Conservation (phyloP, 2,329 filamentous ascomycete genomes). For the Waltergamsia citrina region DNA sequence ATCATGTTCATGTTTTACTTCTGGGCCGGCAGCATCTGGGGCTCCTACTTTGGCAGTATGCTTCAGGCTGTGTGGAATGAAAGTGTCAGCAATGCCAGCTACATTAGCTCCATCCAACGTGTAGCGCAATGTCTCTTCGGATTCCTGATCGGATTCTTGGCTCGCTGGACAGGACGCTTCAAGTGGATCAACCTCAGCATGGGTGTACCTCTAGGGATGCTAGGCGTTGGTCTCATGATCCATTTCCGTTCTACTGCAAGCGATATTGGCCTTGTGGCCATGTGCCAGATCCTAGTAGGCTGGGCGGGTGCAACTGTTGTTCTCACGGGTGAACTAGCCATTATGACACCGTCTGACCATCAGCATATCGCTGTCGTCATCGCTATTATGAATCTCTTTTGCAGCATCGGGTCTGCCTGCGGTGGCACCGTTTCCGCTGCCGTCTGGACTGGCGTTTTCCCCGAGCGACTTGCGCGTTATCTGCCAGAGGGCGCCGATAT, state of each 20-base stretch:
- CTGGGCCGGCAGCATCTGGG: slow-evolving; percentile 41
- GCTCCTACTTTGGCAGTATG: slow-evolving; percentile 45
- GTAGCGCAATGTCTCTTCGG: slow-evolving; percentile 38
- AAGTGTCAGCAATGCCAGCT: slow-evolving; percentile 30
- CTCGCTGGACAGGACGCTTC: slow-evolving; percentile 35
- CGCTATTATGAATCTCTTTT: slow-evolving; percentile 51
- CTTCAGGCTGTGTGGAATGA: slow-evolving; percentile 40
- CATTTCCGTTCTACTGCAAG: slow-evolving; percentile 43
- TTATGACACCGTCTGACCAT: slow-evolving; percentile 50
- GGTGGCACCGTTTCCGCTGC: slow-evolving; percentile 51
- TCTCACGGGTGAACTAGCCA: slow-evolving; percentile 50
- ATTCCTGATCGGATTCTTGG: slow-evolving; percentile 33
- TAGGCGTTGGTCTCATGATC: slow-evolving; percentile 50
- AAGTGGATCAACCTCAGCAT: slow-evolving; percentile 37
- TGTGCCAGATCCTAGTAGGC: slow-evolving; percentile 54
- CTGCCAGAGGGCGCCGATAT: slow-evolving; percentile 30
- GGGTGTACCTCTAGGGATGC: slow-evolving; percentile 43
- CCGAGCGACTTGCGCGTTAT: slow-evolving; percentile 34
- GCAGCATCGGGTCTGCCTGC: slow-evolving; percentile 49
- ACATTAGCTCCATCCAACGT: slow-evolving; percentile 37
- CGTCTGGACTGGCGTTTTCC: slow-evolving; percentile 55
- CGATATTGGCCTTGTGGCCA: slow-evolving; percentile 43
- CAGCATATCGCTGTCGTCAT: slow-evolving; percentile 51
- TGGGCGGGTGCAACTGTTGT: slow-evolving; percentile 51
- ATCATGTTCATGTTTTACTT: slow-evolving; percentile 29